Percentiles rank a stretch among this genome's conserved stretches.
phyloP scores from a whole-genome alignment of 345 rosid species.

The Trapa incisa region DNA sequence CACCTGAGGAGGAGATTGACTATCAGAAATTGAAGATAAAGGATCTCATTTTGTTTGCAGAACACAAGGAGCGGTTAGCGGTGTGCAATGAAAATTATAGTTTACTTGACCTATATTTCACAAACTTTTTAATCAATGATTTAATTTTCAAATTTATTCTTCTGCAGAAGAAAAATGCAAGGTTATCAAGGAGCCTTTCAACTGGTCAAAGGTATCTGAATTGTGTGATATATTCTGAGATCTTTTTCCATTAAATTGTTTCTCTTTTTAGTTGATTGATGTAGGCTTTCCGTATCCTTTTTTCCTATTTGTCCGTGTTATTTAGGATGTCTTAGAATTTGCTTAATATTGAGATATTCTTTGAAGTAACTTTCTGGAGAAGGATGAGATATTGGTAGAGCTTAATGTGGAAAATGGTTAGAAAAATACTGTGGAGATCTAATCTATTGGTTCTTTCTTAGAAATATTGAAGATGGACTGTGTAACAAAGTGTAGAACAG shows the following conservation, averaged over 20 bases:
- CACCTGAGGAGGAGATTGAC: constrained; percentile 62
- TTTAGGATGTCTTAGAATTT: background rate
- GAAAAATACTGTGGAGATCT: background rate
- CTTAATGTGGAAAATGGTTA: background rate
- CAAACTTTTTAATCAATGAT: background rate
- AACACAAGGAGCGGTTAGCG: constrained; percentile 47
- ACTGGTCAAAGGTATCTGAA: constrained; percentile 36
- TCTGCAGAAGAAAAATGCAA: constrained; percentile 55
- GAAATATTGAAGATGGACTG: background rate
- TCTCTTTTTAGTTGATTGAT: background rate
- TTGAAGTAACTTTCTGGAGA: background rate
- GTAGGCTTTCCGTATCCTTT: background rate
- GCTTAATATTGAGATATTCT: background rate
- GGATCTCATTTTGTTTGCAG: constrained; percentile 63
- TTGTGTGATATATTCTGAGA: background rate
- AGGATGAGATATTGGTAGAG: background rate
- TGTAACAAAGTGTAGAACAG: background rate
- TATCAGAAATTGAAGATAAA: constrained; percentile 35
- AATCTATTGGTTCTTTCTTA: background rate
- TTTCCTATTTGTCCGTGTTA: background rate
- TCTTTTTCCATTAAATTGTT: background rate
- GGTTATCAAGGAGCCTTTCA: constrained; percentile 17
- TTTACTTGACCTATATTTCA: background rate
- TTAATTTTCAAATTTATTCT: constrained; percentile 2
- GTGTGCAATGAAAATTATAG: constrained; percentile 18